Conservation (phyloP, 441 rosid genomes). For the Brassica hybrid region DNA sequence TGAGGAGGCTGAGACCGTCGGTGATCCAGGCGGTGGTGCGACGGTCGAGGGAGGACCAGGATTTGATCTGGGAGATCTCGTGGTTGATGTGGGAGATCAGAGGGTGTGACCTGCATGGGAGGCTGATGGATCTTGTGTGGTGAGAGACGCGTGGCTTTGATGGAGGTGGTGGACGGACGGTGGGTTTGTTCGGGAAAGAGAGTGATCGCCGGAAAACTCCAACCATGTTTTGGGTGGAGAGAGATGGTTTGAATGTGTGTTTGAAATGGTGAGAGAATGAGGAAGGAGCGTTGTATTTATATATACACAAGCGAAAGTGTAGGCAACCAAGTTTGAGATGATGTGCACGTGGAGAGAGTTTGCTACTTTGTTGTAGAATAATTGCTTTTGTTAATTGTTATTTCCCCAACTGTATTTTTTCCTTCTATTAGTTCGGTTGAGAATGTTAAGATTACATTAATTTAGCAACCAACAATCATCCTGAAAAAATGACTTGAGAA, state of each 20-base stretch:
- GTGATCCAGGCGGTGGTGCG: constrained; percentile 60
- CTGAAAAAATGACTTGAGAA: background rate
- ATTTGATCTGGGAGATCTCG: constrained; percentile 49
- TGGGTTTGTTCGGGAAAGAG: constrained; percentile 69
- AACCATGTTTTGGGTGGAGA: constrained; percentile 43
- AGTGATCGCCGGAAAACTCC: constrained; percentile 74
- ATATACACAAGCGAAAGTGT: constrained; percentile 1
- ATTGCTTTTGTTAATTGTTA: background rate
- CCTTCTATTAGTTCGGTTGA: background rate
- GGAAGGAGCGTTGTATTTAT: constrained; percentile 16
- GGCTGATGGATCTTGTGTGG: constrained; percentile 72
- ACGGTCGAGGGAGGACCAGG: constrained; percentile 46
- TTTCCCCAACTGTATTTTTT: background rate
- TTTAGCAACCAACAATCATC: background rate
- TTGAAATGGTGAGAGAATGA: constrained; percentile 33
- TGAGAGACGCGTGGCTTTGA: constrained; percentile 52
- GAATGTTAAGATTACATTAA: background rate
- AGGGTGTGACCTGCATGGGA: constrained; percentile 71
- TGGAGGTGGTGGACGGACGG: constrained; percentile 46
- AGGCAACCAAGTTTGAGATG: background rate
- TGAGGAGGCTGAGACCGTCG: constrained; percentile 58
- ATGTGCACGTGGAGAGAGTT: constrained; percentile 16
- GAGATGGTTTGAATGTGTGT: constrained; percentile 7
- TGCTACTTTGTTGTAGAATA: background rate
- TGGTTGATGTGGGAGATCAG: constrained; percentile 62